Evolutionary conservation across 306 rosid species (phyloP).

Genomic region (Purshia tridentata): DNA sequence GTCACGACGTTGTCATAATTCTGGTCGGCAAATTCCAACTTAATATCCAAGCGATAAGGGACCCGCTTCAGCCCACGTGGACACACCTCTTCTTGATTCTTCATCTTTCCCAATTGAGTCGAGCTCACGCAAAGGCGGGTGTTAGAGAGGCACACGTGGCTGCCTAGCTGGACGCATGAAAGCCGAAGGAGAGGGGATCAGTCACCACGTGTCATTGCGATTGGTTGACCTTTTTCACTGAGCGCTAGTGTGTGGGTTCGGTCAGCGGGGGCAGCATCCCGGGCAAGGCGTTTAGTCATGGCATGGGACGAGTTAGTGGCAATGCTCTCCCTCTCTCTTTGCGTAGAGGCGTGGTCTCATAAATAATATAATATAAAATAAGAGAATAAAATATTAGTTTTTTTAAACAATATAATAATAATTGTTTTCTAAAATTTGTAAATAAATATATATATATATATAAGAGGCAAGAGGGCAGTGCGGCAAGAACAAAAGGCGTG

Average conservation of each 20-base stretch:
- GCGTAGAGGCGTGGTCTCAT: conserved; percentile 23
- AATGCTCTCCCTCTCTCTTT: conserved; percentile 10
- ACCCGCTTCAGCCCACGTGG: conserved; percentile 42
- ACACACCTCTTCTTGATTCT: not conserved
- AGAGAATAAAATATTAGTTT: not conserved
- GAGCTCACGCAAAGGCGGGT: conserved; percentile 37
- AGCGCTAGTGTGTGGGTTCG: conserved; percentile 9
- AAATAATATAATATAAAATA: conserved; percentile 17
- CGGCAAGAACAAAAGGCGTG: conserved; percentile 48
- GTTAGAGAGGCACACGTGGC: conserved; percentile 39
- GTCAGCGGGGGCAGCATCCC: conserved; percentile 34
- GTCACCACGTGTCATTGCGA: conserved; percentile 22
- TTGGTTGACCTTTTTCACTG: conserved; percentile 17
- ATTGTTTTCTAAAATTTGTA: not conserved
- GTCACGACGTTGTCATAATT: conserved; percentile 33
- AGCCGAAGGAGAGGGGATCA: not conserved
- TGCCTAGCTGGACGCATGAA: conserved; percentile 37
- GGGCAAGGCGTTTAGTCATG: conserved; percentile 40
- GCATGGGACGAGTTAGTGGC: conserved; percentile 39
- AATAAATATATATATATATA: conserved; percentile 20
- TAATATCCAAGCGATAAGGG: conserved; percentile 38
- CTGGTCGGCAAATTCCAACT: conserved; percentile 47
- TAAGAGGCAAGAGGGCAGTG: conserved; percentile 26
- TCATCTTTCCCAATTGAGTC: conserved; percentile 36
- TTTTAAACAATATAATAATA: not conserved